Conservation (phyloP, 257 asterid species). For the Solanum boliviense region DNA sequence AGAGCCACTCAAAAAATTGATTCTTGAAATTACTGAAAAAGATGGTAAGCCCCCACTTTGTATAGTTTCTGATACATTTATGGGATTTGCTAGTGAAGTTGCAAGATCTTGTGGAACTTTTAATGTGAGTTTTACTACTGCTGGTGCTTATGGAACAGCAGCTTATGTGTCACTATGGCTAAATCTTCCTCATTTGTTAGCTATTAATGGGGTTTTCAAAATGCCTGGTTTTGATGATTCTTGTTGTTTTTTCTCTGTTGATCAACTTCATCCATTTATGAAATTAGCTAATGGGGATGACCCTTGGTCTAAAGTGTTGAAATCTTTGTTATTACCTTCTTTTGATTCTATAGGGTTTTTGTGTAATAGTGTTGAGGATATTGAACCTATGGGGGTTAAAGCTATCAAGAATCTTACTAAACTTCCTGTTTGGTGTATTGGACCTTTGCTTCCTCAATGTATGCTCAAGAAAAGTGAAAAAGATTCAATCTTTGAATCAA, state of each 20-base stretch:
- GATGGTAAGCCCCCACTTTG: constrained; percentile 67
- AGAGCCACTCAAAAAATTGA: constrained; percentile 21
- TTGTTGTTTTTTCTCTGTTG: constrained; percentile 19
- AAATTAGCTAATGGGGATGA: constrained; percentile 68
- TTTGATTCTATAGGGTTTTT: constrained; percentile 46
- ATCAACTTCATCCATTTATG: constrained; percentile 49
- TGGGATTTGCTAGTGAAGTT: constrained; percentile 63
- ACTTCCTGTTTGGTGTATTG: constrained; percentile 69
- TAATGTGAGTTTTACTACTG: constrained; percentile 51
- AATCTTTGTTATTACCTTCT: constrained; percentile 26
- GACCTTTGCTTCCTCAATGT: constrained; percentile 60
- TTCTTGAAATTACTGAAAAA: constrained; percentile 9
- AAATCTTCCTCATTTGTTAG: constrained; percentile 56
- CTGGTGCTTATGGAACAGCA: constrained; percentile 84
- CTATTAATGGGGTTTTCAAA: constrained; percentile 20
- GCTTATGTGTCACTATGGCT: constrained; percentile 66
- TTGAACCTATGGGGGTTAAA: constrained; percentile 53
- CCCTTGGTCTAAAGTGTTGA: constrained; percentile 69
- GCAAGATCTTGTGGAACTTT: constrained; percentile 38
- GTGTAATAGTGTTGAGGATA: constrained; percentile 60
- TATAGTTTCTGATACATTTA: constrained; percentile 65
- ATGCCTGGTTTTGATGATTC: constrained; percentile 62
- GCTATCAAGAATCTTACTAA: constrained; percentile 26
- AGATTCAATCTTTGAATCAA: neutral
- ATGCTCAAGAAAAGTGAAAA: constrained; percentile 21